Evolutionary conservation across 257 asterid species (phyloP), one percentile per base, ranked within the genome.

Genomic region (Cordia subcordata): DNA sequence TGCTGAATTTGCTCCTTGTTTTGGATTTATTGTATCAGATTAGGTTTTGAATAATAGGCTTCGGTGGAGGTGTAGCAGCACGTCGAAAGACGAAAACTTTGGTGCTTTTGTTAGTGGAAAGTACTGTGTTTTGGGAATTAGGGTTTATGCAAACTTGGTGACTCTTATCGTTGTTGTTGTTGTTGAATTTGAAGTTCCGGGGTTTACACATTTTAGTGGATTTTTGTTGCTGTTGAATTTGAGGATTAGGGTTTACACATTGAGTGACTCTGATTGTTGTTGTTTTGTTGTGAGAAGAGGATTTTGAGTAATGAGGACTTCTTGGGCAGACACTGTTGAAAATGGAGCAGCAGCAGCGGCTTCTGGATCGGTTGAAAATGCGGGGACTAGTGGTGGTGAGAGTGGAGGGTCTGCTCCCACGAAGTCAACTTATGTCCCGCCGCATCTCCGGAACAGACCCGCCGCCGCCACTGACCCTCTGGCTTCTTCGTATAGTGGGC

Each of bases 291-390:
- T 16, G 9, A 17, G 27, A 8, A n/a, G 16, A 53, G 57, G 57
- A 38, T 53, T 53, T 53, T 20, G 20, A 22, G 57, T 2, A 23
- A 63, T 63, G 68, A 52, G 53, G 38, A 20, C 20, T 13, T 63
- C 68, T 27, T 63, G 68, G 68, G 68, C 61, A 19, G 68, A 63
- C 56, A 37, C 68, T 19, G 68, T 53, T 63, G 60, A 53, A 44
- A 62, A 35, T 33, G 61, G 44, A 42, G 47, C 14, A 42, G 47
- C 3, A 42, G 14, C 15, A 42, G 44, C 9, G 32, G 37, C 49
- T 3, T 11, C 35, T 49, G 35, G 54, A n/a, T 8, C 53, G 18
- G 11, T 5, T 11, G 62, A 49, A 5, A 35, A 11, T 37, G 50
- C 38, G 32, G 58, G 67, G 49, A 50, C 49, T 13, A 20, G 42